Evolutionary conservation across 2,329 filamentous ascomycete species (phyloP).

Genomic region (Coniochaeta hoffmannii): DNA sequence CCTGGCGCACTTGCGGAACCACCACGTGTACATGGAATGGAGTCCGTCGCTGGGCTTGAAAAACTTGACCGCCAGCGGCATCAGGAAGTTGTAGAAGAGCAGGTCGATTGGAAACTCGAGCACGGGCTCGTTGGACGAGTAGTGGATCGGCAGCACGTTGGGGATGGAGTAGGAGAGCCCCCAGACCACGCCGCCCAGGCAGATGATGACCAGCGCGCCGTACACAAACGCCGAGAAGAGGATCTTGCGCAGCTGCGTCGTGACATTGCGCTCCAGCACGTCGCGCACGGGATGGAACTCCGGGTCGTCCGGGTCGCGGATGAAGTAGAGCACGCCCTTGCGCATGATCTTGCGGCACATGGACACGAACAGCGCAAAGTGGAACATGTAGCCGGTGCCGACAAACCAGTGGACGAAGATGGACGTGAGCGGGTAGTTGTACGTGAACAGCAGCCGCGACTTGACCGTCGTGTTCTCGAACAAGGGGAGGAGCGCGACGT

Average conservation of each 20-base stretch:
- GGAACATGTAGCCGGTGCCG: constrained; percentile 99
- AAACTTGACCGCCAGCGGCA: constrained; percentile 77
- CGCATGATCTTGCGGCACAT: constrained; percentile 99
- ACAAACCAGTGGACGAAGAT: constrained; percentile 98
- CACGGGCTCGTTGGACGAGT: constrained; percentile 86
- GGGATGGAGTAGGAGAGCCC: constrained; percentile 62
- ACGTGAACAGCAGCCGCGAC: constrained; percentile 71
- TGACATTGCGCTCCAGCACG: constrained; percentile 85
- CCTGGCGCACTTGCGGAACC: constrained; percentile 83
- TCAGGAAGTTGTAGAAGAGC: constrained; percentile 93
- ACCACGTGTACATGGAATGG: constrained; percentile 87
- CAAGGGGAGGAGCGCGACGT: constrained; percentile 79
- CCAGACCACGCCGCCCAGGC: constrained; percentile 94
- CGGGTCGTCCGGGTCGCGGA: constrained; percentile 94
- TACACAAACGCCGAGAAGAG: constrained; percentile 94
- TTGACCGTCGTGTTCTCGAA: constrained; percentile 75
- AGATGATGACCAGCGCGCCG: constrained; percentile 84
- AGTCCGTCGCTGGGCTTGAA: constrained; percentile 81
- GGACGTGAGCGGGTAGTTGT: constrained; percentile 75
- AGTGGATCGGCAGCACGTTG: constrained; percentile 80
- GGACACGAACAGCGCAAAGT: constrained; percentile 95
- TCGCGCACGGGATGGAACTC: constrained; percentile 97
- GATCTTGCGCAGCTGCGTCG: constrained; percentile 92
- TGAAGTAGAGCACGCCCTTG: constrained; percentile 93
- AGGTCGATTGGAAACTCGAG: constrained; percentile 92